phyloP scores from a whole-genome alignment of 1,139 yeast genomes.

The Candida tetrigidarum region DNA sequence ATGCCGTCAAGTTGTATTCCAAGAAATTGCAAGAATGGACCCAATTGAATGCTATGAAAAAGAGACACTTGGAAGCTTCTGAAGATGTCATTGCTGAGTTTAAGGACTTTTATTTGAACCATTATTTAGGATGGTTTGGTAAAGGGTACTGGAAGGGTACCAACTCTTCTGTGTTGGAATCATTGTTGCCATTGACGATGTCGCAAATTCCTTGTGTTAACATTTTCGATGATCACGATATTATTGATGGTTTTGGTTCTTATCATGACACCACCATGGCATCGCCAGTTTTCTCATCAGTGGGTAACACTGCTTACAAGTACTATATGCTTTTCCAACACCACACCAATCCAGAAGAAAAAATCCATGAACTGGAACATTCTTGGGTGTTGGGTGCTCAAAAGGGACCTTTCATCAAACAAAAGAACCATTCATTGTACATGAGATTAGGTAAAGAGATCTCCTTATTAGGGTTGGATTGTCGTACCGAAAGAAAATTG shows the following conservation, averaged over 20 bases:
- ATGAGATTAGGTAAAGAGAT: conserved; percentile 75
- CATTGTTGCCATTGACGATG: conserved; percentile 72
- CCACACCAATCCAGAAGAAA: conserved; percentile 59
- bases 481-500: conserved; percentile 86
- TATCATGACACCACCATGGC: conserved; percentile 77
- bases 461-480: conserved; percentile 80
- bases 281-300: conserved; percentile 64
- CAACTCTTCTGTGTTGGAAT: conserved; percentile 64
- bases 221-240: conserved; percentile 89
- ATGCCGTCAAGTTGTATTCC: conserved; percentile 69
- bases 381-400: conserved; percentile 59
- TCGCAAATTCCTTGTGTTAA: conserved; percentile 85
- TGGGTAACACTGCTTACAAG: conserved; percentile 80
- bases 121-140: conserved; percentile 89
- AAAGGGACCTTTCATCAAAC: conserved; percentile 69
- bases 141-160: conserved; percentile 82
- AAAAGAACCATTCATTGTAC: conserved; percentile 68
- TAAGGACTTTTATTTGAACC: conserved; percentile 66
- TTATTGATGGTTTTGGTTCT: conserved; percentile 95
- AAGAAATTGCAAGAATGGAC: conserved; percentile 66
- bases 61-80: conserved; percentile 38
- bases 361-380: conserved; percentile 45
- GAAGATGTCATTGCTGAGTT: conserved; percentile 57
- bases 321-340: conserved; percentile 94
- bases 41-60: conserved; percentile 51